Evolutionary conservation across 345 rosid species (phyloP), one percentile per base, ranked within the genome.

Genomic region (Microcos paniculata): DNA sequence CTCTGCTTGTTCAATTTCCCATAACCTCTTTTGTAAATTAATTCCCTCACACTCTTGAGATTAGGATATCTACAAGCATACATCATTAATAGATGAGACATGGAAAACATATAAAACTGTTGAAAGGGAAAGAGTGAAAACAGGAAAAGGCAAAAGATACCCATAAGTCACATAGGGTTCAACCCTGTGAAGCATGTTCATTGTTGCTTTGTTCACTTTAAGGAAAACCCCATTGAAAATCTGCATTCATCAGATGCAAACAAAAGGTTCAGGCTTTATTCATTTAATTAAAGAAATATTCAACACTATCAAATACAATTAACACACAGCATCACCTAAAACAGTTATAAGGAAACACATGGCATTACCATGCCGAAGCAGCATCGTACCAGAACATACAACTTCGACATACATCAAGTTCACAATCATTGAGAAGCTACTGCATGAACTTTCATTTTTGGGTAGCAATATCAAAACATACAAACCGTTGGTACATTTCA

Each of bases 91-190:
- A 62, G 18, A 49, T 15, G 11, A 18, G n/a, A 11, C 26, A 38
- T 8, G 28, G 11, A 1, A 53, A 46, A 28, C 8, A 40, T 42
- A 5, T 30, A 51, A 55, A 18, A 62, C 28, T n/a, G 8, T 1
- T 0, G 0, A 23, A 43, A 23, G 26, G 4, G 15, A 33, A 16
- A 9, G 16, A 14, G 26, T 45, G 8, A 35, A 4, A 63, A 38
- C 11, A 58, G 64, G 9, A n/a, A 51, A 23, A 46, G 21, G 31
- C 0, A 12, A 61, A 48, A 49, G 4, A 70, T 87, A 94, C 98
- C 99, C 99, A 21, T 82, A 95, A 13, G 99, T 93, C 67, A 93
- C 99, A 82, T 93, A 95, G 21, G 98, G 99, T 76, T 91, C 98
- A 80, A 95, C 97, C 61, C 97, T 82, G 75, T 88, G 98, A 48